Evolutionary conservation across 345 rosid species (phyloP), one percentile per base, ranked within the genome.

Genomic region (Camelina neglecta): DNA sequence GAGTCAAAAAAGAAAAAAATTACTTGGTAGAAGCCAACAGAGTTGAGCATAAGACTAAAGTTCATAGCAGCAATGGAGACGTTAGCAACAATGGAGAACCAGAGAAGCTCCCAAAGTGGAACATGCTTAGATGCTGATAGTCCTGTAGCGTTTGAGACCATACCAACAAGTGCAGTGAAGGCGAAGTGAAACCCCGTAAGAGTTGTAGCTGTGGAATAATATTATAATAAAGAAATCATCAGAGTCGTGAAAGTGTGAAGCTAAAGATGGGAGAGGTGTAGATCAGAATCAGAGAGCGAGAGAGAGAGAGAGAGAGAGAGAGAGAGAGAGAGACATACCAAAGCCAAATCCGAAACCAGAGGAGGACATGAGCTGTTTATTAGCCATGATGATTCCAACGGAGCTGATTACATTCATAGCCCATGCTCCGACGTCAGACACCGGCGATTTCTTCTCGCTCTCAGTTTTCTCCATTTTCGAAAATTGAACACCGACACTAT

Each of bases 51-150:
- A 63, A 93, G 96, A 67, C 98, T 93, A 38, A 93, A 77, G 82
- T 91, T 93, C 98, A 93, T 93, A 60, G 91, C 91, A 1, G 95
- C 81, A 24, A 93, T 93, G 21, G 98, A 93, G 69, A 72, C 81
- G 49, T 93, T 93, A 59, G 98, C 98, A 11, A 93, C 87, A 5
- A 90, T 38, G 0, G 97, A 90, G 84, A 93, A 93, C 98, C 98
- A 93, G 10, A 93, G 83, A 73, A 93, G 97, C 88, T 93, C 98
- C 98, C 97, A 93, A 53, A 93, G 48, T 26, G 98, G 98, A 44
- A 93, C 85, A 39, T 85, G 82, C 94, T 88, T 93, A 0, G 93
- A 83, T 15, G 87, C 79, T 0, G 97, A 90, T n/a, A 88, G 68
- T 4, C 98, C 95, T 13, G 96, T 84, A 0, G 97, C 98, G 81